These are phyloP conservation scores for Annona cherimola DNA, from an alignment of 164 flowering plant genomes.

Conservation along the genomic window DNA sequence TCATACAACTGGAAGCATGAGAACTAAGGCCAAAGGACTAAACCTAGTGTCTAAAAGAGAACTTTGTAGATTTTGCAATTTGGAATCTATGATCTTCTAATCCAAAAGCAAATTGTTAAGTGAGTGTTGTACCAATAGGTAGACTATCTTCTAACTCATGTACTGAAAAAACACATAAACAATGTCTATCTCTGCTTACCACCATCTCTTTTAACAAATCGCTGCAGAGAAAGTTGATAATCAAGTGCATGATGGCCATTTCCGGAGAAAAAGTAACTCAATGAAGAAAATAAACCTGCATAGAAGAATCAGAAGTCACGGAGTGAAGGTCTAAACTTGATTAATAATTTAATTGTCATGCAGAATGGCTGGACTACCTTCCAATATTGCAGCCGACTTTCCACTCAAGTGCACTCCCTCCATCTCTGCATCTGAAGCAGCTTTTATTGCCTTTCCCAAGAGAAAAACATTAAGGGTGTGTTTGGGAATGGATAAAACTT, in stretches of 20 bases:
- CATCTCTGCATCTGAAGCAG: slow-evolving; percentile 60
- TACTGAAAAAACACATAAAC: neutral
- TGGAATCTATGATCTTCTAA: too few species aligned
- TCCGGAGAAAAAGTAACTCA: slow-evolving; percentile 72
- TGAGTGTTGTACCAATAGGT: neutral
- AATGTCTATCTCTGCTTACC: slow-evolving; percentile 38
- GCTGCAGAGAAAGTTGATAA: slow-evolving; percentile 73
- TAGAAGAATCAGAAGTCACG: slow-evolving; percentile 3
- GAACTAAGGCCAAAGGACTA: too few species aligned
- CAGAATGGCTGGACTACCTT: slow-evolving; percentile 37
- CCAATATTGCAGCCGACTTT: slow-evolving; percentile 50
- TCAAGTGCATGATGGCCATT: slow-evolving; percentile 58
- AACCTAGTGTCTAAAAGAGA: too few species aligned
- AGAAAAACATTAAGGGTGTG: slow-evolving; percentile 7
- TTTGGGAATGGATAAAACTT: too few species aligned
- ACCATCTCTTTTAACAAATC: slow-evolving; percentile 48
- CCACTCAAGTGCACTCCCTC: slow-evolving; percentile 60
- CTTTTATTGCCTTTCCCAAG: slow-evolving; percentile 67
- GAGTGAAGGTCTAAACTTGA: neutral
- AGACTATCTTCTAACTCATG: neutral
- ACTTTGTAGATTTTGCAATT: too few species aligned
- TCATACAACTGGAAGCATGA: too few species aligned
- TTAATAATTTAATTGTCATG: neutral
- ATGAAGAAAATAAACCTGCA: slow-evolving; percentile 70
- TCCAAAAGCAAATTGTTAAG: too few species aligned